Percentiles rank a stretch among this genome's conserved stretches.
Evolutionary conservation across 805 yeast genomes (phyloP).

Genomic region (Suhomyces kilbournensis): DNA sequence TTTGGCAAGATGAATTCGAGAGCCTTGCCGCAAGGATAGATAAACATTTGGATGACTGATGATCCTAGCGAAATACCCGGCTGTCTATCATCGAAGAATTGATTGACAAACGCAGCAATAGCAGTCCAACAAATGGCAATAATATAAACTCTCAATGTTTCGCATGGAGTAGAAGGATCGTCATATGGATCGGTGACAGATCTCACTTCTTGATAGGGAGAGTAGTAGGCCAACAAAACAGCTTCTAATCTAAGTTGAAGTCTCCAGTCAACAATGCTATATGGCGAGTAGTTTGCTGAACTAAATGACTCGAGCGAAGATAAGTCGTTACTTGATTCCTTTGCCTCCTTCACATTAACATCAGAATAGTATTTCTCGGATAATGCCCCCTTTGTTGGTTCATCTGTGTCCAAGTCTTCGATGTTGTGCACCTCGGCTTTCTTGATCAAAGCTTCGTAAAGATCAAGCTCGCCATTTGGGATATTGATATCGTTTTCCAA

Average conservation of each 20-base stretch:
- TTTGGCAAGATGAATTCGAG: conserved; percentile 37
- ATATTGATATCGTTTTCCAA: conserved; percentile 32
- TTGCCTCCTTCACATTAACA: not conserved
- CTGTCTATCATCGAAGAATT: conserved; percentile 53
- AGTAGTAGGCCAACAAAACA: conserved; percentile 34
- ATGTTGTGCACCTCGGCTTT: not conserved
- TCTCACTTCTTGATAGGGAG: conserved; percentile 42
- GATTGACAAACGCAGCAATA: conserved; percentile 53
- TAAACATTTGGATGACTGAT: conserved; percentile 44
- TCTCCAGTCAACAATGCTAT: conserved; percentile 26
- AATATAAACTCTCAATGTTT: conserved; percentile 50
- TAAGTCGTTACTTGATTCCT: not conserved
- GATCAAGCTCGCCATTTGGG: conserved; percentile 23
- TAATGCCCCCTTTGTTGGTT: not conserved
- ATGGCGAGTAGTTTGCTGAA: not conserved
- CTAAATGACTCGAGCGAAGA: conserved; percentile 1
- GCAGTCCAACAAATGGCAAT: conserved; percentile 54
- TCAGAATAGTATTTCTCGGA: not conserved
- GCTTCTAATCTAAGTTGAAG: conserved; percentile 38
- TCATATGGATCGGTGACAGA: conserved; percentile 40
- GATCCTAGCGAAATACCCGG: conserved; percentile 47
- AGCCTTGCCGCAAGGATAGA: conserved; percentile 44
- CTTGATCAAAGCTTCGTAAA: conserved; percentile 18
- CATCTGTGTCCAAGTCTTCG: not conserved
- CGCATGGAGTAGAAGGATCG: conserved; percentile 30